A percentile compares a stretch with the other conserved stretches of the same genome.
Conservation (phyloP, 2,329 filamentous ascomycete species). For the Aspergillus costaricaensis region DNA sequence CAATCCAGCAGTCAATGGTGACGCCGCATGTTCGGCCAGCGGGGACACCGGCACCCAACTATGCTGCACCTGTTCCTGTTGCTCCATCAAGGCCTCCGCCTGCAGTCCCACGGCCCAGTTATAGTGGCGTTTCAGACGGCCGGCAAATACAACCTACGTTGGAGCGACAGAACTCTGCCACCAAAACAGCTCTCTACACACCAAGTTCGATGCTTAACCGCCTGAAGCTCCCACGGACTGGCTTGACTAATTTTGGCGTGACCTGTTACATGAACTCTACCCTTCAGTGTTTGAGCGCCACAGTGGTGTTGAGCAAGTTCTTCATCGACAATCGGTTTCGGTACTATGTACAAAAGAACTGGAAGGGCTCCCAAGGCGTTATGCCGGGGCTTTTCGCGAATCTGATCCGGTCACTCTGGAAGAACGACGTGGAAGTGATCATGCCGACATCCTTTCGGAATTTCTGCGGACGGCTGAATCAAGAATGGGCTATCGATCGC, state of each 20-base stretch:
- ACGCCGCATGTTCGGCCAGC: slow-evolving; percentile 38
- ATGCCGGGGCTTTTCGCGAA: slow-evolving; percentile 65
- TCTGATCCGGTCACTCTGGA: slow-evolving; percentile 63
- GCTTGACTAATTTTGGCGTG: slow-evolving; percentile 76
- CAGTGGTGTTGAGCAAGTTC: slow-evolving; percentile 61
- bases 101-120: slow-evolving; percentile 69
- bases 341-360: slow-evolving; percentile 63
- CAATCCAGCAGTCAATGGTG: slow-evolving; percentile 60
- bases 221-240: slow-evolving; percentile 63
- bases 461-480: slow-evolving; percentile 65
- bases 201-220: slow-evolving; percentile 45
- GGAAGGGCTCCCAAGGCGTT: slow-evolving; percentile 65
- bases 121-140: slow-evolving; percentile 75
- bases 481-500: slow-evolving; percentile 69
- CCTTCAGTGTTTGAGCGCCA: slow-evolving; percentile 78
- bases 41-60: slow-evolving; percentile 33
- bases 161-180: slow-evolving; percentile 48
- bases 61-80: slow-evolving; percentile 55
- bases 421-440: slow-evolving; percentile 55
- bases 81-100: slow-evolving; percentile 67
- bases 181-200: slow-evolving; percentile 47
- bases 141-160: slow-evolving; percentile 48
- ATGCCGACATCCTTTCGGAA: slow-evolving; percentile 64
- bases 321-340: slow-evolving; percentile 66
- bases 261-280: slow-evolving; percentile 94